Base-by-base conservation (phyloP, 192 early-diverging fungal genomes). In the Backusella morwellensis region DNA sequence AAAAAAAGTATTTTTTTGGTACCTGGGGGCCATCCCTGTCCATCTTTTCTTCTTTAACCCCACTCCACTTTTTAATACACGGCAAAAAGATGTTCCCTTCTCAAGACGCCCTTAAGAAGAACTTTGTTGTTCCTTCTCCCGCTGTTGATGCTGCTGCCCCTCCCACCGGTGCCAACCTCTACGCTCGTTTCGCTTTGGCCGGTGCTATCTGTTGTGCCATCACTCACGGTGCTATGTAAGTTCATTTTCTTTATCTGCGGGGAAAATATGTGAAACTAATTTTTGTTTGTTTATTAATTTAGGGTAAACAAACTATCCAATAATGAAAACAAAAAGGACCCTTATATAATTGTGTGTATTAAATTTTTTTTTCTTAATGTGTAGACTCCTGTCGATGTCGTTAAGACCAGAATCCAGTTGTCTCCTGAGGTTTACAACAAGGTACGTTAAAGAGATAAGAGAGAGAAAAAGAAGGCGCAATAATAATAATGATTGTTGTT, bases 401-500 rank as follows among this genome's bases (percentile, higher is more conserved):
- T 92, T 76, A 94, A 93, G 85, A 92, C 91, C 41, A 82, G 91
- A 68, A 94, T 94, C 72, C 92, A 94, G 80, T 85, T 93, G 63
- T 86, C 88, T 26, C 85, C 89, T 77, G 78, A 74, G 26, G 47
- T 78, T 32, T 92, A 90, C 83, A 92, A 91, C 82, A 88, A 84
- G 82, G 85, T 83, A 36, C 68, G 77, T 32, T n/a, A 72, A 5
- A 36, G 42, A 9, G 59, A 42, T 52, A 29, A 40, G 14, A 36
- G 26, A 67, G 15, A 15, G 66, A 32, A 32, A 32, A 2, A 32
- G 32, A 32, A 44, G 19, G 40, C 29, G 26, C 32, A 44, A 52
- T 68, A 41, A 52, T 67, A 67, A 32, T 32, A 32, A 32, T 32
- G 32, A 32, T 32, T 32, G 32, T 32, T 32, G 3, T 32, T 32